Percentiles rank a stretch among this genome's conserved stretches.
These are phyloP conservation scores for Themeda triandra DNA, from an alignment of 176 grass and related monocot genomes.

Conservation along the genomic window DNA sequence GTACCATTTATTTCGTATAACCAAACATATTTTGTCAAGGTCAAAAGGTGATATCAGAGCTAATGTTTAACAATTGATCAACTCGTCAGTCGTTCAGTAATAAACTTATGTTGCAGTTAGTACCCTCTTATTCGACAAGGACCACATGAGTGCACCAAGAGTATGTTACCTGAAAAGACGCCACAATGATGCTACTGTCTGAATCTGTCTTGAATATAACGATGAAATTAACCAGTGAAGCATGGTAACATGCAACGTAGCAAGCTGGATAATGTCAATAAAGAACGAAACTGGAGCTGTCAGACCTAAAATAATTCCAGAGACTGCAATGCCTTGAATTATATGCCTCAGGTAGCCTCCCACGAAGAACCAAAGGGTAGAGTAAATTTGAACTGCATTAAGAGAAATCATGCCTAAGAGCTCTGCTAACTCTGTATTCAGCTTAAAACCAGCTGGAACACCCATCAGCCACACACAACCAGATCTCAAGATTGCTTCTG, in stretches of 20 bases:
- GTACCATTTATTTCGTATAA: not conserved
- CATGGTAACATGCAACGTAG: slow-evolving; percentile 63
- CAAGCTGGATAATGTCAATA: slow-evolving; percentile 72
- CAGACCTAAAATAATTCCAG: slow-evolving; percentile 65
- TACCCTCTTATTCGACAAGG: not conserved
- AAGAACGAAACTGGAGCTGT: slow-evolving; percentile 68
- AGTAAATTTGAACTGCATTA: slow-evolving; percentile 85
- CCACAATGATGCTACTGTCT: slow-evolving; percentile 85
- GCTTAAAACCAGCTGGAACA: slow-evolving; percentile 93
- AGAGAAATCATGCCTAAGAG: slow-evolving; percentile 87
- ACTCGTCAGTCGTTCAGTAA: not conserved
- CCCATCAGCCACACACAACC: slow-evolving; percentile 99
- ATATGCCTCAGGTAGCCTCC: slow-evolving; percentile 55
- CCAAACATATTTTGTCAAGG: not conserved
- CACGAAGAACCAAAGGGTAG: slow-evolving; percentile 79
- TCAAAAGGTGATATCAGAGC: not conserved
- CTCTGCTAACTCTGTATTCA: slow-evolving; percentile 88
- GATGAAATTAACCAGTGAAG: slow-evolving; percentile 82
- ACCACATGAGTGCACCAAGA: not conserved
- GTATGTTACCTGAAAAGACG: slow-evolving; percentile 81
- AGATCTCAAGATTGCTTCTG: slow-evolving; percentile 70
- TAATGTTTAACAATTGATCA: not conserved
- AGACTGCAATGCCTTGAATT: slow-evolving; percentile 53
- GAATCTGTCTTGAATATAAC: slow-evolving; percentile 87
- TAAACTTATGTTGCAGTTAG: not conserved